These are phyloP conservation scores for Fusarium musae DNA, from an alignment of 2,329 filamentous ascomycete species.

Conservation along the genomic window DNA sequence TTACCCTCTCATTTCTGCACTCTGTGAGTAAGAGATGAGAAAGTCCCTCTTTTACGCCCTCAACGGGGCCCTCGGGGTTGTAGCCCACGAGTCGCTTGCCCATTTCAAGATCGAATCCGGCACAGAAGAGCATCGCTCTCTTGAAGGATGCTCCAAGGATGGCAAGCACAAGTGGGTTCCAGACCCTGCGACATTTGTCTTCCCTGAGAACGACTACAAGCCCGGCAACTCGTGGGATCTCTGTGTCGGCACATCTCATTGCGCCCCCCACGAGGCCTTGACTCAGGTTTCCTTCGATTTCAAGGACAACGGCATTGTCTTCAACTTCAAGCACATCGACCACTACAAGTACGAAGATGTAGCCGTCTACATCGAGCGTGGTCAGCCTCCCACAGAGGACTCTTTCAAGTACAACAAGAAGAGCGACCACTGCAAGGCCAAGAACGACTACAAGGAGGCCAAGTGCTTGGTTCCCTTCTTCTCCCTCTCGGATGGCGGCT, in stretches of 20 bases:
- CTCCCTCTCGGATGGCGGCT: slow-evolving; percentile 40
- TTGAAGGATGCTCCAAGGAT: slow-evolving; percentile 39
- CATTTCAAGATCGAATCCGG: slow-evolving; percentile 32
- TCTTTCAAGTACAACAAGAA: slow-evolving; percentile 40
- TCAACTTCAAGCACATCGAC: slow-evolving; percentile 40
- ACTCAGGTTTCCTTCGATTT: slow-evolving; percentile 43
- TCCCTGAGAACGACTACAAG: slow-evolving; percentile 37
- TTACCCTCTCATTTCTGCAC: slow-evolving; percentile 25
- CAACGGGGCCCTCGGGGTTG: slow-evolving; percentile 38
- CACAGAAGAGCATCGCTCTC: slow-evolving; percentile 17
- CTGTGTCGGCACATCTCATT: slow-evolving; percentile 35
- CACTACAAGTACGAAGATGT: slow-evolving; percentile 47
- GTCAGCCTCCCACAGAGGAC: slow-evolving; percentile 31
- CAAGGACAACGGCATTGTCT: slow-evolving; percentile 40
- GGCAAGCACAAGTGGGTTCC: slow-evolving; percentile 43
- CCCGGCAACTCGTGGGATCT: slow-evolving; percentile 41
- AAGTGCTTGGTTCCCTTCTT: slow-evolving; percentile 43
- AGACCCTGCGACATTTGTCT: slow-evolving; percentile 41
- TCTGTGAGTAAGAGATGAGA: slow-evolving; percentile 36
- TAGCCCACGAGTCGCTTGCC: slow-evolving; percentile 40
- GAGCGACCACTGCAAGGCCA: slow-evolving; percentile 38
- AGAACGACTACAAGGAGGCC: slow-evolving; percentile 37
- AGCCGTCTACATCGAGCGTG: slow-evolving; percentile 34
- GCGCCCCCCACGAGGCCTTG: slow-evolving; percentile 36
- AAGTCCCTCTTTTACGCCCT: slow-evolving; percentile 41